Percentiles rank a stretch among this genome's conserved stretches.
Conservation (phyloP, 73 alveolate genomes). For the Tetrahymena elliotti region DNA sequence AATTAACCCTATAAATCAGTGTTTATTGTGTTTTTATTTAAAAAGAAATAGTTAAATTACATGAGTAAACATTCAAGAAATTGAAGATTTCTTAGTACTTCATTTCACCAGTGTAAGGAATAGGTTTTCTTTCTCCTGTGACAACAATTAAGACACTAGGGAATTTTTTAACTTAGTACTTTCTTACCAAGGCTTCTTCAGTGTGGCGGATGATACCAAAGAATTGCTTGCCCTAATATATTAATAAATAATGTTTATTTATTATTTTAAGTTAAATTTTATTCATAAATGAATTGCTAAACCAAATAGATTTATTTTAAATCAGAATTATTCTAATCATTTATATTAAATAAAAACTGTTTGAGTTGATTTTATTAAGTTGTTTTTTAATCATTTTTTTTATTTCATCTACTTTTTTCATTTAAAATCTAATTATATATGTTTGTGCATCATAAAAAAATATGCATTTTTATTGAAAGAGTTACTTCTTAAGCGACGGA, state of each 20-base stretch:
- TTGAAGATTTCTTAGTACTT: conserved; percentile 72
- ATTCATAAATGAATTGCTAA: too few species aligned
- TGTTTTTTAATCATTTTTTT: too few species aligned
- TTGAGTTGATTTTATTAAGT: too few species aligned
- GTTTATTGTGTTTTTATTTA: too few species aligned
- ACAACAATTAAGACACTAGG: conserved; percentile 77
- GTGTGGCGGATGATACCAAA: conserved; percentile 85
- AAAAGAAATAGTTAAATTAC: neutral
- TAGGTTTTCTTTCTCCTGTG: conserved; percentile 72
- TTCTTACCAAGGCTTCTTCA: conserved; percentile 70
- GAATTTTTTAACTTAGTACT: conserved; percentile 78
- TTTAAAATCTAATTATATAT: too few species aligned
- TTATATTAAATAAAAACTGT: too few species aligned
- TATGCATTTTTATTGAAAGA: neutral
- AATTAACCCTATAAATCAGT: too few species aligned
- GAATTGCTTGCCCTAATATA: conserved; percentile 55
- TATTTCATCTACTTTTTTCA: too few species aligned
- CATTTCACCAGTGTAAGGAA: conserved; percentile 82
- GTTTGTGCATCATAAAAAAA: neutral
- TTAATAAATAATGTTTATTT: neutral
- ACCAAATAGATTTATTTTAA: too few species aligned
- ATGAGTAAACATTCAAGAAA: conserved; percentile 76
- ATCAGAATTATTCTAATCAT: too few species aligned
- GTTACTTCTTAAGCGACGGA: conserved; percentile 68
- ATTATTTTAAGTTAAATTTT: neutral